Conservation (phyloP, 371 early-diverging fungal genomes). For the Enterospora canceri region DNA sequence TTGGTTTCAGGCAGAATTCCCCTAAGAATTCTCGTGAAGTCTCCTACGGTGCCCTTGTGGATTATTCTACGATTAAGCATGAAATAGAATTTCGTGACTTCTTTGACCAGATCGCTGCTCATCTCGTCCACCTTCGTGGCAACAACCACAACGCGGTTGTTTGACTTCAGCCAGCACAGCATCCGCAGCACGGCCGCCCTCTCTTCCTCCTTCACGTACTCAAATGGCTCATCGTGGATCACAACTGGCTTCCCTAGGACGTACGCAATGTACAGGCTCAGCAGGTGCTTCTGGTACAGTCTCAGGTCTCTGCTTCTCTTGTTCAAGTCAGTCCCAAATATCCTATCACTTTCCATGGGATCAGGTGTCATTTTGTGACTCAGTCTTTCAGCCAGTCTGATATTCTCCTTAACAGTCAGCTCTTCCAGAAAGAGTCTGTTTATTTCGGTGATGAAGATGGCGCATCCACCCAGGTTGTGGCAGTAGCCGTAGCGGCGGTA, state of each 20-base stretch:
- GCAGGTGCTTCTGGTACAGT: background rate
- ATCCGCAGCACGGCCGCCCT: background rate
- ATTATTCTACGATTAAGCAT: background rate
- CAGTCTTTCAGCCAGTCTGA: background rate
- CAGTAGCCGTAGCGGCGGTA: background rate
- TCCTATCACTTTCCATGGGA: background rate
- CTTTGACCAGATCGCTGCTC: background rate
- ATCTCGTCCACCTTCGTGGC: background rate
- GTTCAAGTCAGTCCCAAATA: background rate
- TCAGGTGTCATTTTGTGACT: background rate
- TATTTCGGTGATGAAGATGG: background rate
- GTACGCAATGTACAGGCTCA: background rate
- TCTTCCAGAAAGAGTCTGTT: background rate
- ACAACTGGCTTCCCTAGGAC: background rate
- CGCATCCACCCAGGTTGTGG: background rate
- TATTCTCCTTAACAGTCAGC: background rate
- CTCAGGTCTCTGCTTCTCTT: background rate
- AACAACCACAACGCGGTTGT: background rate
- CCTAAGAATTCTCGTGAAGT: background rate
- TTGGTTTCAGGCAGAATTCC: background rate
- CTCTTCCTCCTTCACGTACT: background rate
- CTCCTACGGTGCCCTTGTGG: background rate
- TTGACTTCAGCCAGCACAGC: background rate
- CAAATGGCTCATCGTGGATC: background rate
- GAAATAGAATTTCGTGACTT: background rate